Evolutionary conservation across 2,329 filamentous ascomycete species (phyloP).

Genomic region (Metarhizium rileyi): DNA sequence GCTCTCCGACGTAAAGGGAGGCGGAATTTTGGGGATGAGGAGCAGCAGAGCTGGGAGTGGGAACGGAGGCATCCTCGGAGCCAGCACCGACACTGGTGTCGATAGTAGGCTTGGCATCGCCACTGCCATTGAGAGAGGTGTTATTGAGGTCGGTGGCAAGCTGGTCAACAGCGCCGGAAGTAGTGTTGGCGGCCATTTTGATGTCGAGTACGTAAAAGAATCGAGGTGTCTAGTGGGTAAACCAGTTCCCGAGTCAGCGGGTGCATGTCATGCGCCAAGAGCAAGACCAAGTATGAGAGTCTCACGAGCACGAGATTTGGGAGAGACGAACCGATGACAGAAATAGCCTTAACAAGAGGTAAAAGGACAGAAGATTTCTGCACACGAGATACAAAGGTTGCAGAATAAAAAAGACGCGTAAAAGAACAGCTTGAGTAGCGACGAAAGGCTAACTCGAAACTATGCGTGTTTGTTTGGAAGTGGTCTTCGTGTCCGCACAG

Average conservation of each 20-base stretch:
- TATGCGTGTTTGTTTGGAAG: constrained; percentile 8
- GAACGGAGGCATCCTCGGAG: constrained; percentile 49
- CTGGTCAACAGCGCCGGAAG: constrained; percentile 61
- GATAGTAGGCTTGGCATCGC: constrained; percentile 58
- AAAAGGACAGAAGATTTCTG: neutral
- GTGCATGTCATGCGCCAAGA: neutral
- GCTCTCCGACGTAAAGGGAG: constrained; percentile 97
- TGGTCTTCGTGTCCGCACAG: constrained; percentile 20
- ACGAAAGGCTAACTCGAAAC: constrained; percentile 9
- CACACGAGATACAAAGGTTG: constrained; percentile 3
- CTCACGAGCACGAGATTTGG: constrained; percentile 5
- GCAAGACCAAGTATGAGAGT: neutral
- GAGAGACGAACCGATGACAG: constrained; percentile 4
- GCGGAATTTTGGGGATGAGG: constrained; percentile 84
- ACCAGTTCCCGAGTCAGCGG: constrained; percentile 1
- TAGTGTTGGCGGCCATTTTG: constrained; percentile 52
- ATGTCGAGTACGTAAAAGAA: constrained; percentile 9
- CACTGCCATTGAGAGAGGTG: constrained; percentile 57
- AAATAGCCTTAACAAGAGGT: neutral
- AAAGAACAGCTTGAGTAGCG: constrained; percentile 3
- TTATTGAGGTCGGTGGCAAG: constrained; percentile 69
- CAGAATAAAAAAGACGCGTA: constrained; percentile 3
- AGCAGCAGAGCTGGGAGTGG: constrained; percentile 64
- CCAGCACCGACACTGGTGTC: constrained; percentile 60
- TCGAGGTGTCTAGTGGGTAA: constrained; percentile 1